Evolutionary conservation across 805 yeast genomes (phyloP), one percentile per base, ranked within the genome.

Genomic region (Diddensiella caesifluorescens): DNA sequence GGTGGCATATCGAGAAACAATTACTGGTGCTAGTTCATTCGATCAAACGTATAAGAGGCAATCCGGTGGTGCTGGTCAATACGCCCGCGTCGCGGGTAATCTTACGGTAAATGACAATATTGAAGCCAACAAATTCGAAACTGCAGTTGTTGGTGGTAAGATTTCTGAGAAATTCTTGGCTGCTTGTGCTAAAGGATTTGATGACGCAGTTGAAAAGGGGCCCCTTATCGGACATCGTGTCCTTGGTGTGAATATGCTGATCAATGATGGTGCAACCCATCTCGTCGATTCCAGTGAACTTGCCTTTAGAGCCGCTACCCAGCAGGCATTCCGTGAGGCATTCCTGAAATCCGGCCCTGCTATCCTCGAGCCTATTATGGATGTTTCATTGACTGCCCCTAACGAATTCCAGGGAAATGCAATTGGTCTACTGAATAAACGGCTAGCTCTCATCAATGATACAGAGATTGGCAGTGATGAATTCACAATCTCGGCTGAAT

Each of bases 51-150:
- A 90, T 73, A 92, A 92, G 76, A 90, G 88, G 63, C 99, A 92
- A 71, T 77, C 90, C 60, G 99, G 99, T 66, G 99, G 99, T 77
- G 95, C 97, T 52, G 99, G 99, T 69, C 99, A 92, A 73, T 92
- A 80, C 62, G 98, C 95, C 66, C 81, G 89, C 70, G 96, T 90
- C 59, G 83, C 88, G 65, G 97, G 99, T 62, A 74, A 71, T 44
- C 63, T 89, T 67, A 65, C 71, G 4, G 79, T 88, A 41, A 60
- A 75, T 36, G 83, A 43, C 37, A 66, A 61, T 32, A 50, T 46
- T 15, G 38, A 42, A 5, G 52, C 46, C 12, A 43, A 45, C 28
- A 60, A 56, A 38, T 92, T 90, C 65, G 78, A 82, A 59, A 83
- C 95, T 36, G 84, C 82, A 50, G 80, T 92, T 62, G 92, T 92